Percentiles rank a stretch among this genome's conserved stretches.
phyloP scores from a whole-genome alignment of 768 basidiomycete genomes.

The Xerocomus potaroensis region DNA sequence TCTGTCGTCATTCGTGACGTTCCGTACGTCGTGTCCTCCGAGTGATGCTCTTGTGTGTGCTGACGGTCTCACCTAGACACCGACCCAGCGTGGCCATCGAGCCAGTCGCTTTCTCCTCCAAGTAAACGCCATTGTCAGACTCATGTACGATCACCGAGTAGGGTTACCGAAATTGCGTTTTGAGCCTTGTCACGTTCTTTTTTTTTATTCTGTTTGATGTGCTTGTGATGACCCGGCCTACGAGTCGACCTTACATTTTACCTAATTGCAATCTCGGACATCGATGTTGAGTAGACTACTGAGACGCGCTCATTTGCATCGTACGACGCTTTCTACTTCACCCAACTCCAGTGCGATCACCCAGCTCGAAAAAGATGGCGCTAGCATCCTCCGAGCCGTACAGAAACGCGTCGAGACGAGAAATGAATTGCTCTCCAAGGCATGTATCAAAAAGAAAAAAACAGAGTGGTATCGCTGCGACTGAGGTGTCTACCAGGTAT shows the following conservation, averaged over 20 bases:
- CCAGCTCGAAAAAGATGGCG: constrained; percentile 41
- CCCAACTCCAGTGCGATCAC: constrained; percentile 12
- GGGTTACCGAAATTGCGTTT: constrained; percentile 11
- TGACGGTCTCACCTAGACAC: no score
- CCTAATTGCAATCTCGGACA: no score
- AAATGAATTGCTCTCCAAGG: constrained; percentile 41
- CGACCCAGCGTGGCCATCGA: no score
- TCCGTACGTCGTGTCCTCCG: background rate
- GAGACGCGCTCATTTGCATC: constrained; percentile 10
- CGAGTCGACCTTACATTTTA: no score
- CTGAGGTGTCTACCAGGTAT: constrained; percentile 38
- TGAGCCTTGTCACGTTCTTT: background rate
- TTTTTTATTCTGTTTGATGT: background rate
- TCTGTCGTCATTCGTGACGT: background rate
- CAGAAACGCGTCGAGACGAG: constrained; percentile 51
- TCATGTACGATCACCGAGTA: constrained; percentile 11
- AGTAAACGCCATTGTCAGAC: background rate
- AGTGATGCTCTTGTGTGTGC: no score
- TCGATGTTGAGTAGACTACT: constrained; percentile 8
- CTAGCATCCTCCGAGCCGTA: constrained; percentile 51
- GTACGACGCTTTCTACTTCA: constrained; percentile 8
- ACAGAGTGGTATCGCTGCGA: no score
- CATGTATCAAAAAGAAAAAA: constrained; percentile 16
- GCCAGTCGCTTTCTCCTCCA: background rate
- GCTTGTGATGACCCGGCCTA: background rate